Base-by-base conservation (phyloP, 2,329 filamentous ascomycete species). In the Fusarium sublunatum region DNA sequence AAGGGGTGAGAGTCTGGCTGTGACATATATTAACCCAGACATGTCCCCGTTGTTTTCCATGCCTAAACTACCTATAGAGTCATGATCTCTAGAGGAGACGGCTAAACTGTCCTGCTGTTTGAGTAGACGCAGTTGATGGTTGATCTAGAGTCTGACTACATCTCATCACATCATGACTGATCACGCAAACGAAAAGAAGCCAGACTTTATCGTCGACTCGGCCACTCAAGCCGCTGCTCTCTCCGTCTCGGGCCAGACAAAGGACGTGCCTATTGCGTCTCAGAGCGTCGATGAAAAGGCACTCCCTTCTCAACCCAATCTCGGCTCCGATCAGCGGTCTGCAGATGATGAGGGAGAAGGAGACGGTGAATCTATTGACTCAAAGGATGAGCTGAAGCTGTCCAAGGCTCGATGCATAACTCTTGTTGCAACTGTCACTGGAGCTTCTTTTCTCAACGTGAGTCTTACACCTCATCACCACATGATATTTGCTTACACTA, bases 381-480 rank as follows among this genome's bases (percentile, higher is more conserved):
- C 71, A 24, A 68, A 71, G 19, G 53, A 70, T 9, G 65, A 61
- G 13, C 60, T 79, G 11, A 74, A 75, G 4, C 72, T 83, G 36
- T 85, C 83, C 22, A 85, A 79, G 65, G 79, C 76, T n/a, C 76
- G 80, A 24, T 81, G 81, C 58, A 82, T 86, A 40, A 83, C 82
- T 5, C 76, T 87, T 10, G 84, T 86, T 5, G 78, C 78, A 2
- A 86, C 83, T 0, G 76, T 85, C 6, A 81, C 83, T 0, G 84
- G 84, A 5, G 84, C 84, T 9, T 81, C 81, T 9, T 86, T 87
- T 66, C 74, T 84, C 61, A 86, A 86, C 58, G 84, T 83, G 68
- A 67, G 72, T 36, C 9, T n/a, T n/a, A 15, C 4, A 22, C 34
- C 19, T 11, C n/a, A n/a, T 7, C n/a, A 13, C 9, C 11, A 22